Evolutionary conservation across 2,329 filamentous ascomycete species (phyloP), one percentile per base, ranked within the genome.

Genomic region (Aspergillus sclerotialis): DNA sequence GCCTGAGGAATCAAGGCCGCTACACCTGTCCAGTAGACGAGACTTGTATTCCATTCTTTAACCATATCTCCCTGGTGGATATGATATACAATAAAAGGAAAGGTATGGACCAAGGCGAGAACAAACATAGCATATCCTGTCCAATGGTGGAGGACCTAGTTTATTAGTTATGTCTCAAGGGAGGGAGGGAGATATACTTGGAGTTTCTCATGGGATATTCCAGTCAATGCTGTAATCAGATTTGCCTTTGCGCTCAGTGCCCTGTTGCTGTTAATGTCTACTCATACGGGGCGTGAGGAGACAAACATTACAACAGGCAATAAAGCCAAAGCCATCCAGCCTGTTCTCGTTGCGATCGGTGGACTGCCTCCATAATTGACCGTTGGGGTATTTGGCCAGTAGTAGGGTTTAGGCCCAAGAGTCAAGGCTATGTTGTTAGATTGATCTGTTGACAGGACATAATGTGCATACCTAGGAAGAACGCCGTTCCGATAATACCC

Each of bases 41-140:
- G 49, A 16, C 57, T 61, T 0, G 60, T 64, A 18, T 63, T 60
- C 55, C 67, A 76, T 36, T 66, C 44, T 23, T 45, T 49, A 7
- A 61, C 58, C 63, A 78, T 70, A 28, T 72, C 65, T 4, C 69
- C 68, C 26, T 62, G 64, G 38, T 56, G 50, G 14, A 69, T 60
- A 41, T 75, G 62, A 41, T 65, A 72, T 1, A 78, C 57, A 36
- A 79, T 69, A 44, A 76, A 79, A 0, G 75, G 75, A 32, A 78
- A 78, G 0, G 74, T 78, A 45, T 80, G 75, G 5, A 78, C 44
- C 4, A 79, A 55, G 0, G 73, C 72, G 1, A 77, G 59, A 12
- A 70, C 58, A 37, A 77, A 75, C 61, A 77, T 74, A 19, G 70
- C 72, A 52, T 72, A 75, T 28, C 65, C 64, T 3, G 68, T 61